Base-by-base conservation (phyloP, 305 asterid genomes). In the Withania somnifera region DNA sequence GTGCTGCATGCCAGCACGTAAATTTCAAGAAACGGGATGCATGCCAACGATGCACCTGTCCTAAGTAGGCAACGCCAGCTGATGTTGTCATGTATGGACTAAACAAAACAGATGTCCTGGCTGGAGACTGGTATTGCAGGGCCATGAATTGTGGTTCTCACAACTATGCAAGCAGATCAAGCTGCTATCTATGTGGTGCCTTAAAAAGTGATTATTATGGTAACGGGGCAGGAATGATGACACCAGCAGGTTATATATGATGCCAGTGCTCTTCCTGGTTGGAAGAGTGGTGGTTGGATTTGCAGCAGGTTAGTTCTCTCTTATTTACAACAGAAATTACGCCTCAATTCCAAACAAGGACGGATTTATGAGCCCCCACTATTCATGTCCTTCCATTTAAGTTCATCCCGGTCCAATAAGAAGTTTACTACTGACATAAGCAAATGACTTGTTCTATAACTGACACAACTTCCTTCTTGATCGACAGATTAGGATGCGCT, bases 201-300 rank as follows among this genome's bases (percentile, higher is more conserved):
- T 58, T 51, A 9, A 91, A 92, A 88, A 17, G 45, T 40, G 89
- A 88, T 38, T 91, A 84, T 73, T 84, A 83, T 15, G 97, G 91
- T 1, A 86, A 84, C 3, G 89, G 88, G 17, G 86, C 85, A 0
- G 75, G 76, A 36, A 36, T 67, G 76, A n/a, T 67, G 30, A 51
- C 30, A 36, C 17, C 76, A n/a, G 8, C n/a, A 24, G 92, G 90
- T 5, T 91, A 90, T 60, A 19, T 86, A 61, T 64, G 93, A 86
- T 38, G 76, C 93, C 76, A 81, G 58, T 84, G 22, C 34, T 11
- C n/a, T 92, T 79, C 98, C 98, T 26, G 98, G 98, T 50, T 93
- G 97, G 95, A 95, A 95, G 82, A 86, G 84, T 20, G 98, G 98
- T 15, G 98, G 93, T 80, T 95, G 98, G 98, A 90, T 93, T 64